Evolutionary conservation across 805 yeast species (phyloP).

Genomic region (Lipomyces sp.): DNA sequence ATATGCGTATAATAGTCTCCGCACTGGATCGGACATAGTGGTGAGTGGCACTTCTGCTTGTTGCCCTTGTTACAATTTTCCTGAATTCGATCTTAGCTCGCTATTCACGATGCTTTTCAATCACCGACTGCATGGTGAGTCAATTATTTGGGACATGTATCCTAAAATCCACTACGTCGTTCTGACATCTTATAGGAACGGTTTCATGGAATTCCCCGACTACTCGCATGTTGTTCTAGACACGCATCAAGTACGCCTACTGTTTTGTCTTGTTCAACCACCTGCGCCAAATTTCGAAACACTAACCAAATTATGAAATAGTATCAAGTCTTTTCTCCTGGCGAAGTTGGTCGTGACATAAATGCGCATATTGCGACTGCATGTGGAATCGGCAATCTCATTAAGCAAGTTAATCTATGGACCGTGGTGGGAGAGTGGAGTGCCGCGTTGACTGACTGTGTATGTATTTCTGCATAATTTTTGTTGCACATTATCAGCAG

Average conservation of each 20-base stretch:
- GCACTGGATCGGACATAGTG: constrained; percentile 53
- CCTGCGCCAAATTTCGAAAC: too few relatives aligned
- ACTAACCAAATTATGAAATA: too few relatives aligned
- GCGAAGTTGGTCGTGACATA: constrained; percentile 55
- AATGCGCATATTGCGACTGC: constrained; percentile 60
- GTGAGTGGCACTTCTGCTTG: too few relatives aligned
- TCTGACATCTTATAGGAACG: constrained; percentile 51
- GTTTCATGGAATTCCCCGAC: constrained; percentile 45
- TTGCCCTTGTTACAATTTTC: too few relatives aligned
- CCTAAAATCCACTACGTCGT: not conserved
- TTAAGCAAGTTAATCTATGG: constrained; percentile 48
- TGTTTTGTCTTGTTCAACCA: too few relatives aligned
- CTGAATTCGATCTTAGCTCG: too few relatives aligned
- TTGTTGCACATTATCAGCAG: not conserved
- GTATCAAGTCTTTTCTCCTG: constrained; percentile 75
- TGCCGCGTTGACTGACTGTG: constrained; percentile 88
- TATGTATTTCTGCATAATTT: constrained; percentile 1
- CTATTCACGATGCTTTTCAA: constrained; percentile 78
- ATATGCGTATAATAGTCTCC: constrained; percentile 61
- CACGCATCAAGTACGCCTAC: constrained; percentile 9
- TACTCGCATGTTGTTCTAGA: constrained; percentile 73
- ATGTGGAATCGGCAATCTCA: constrained; percentile 49
- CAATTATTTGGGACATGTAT: not conserved
- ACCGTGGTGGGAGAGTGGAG: constrained; percentile 83
- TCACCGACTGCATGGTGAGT: constrained; percentile 16